Evolutionary conservation across 441 rosid species (phyloP).

Genomic region (Hypseocharis bilobata): DNA sequence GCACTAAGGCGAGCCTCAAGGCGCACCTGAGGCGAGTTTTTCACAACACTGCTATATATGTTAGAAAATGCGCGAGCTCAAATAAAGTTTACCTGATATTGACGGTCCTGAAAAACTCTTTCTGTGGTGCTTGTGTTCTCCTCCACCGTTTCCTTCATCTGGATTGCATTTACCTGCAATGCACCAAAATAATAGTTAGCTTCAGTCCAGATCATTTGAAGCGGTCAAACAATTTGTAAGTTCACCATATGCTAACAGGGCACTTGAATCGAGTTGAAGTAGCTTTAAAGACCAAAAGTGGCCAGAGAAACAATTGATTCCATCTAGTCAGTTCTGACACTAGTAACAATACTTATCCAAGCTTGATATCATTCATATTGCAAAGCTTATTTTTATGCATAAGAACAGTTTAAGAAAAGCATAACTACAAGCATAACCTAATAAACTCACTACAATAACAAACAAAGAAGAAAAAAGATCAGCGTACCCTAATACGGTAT

Average conservation of each 20-base stretch:
- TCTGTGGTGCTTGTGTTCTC: slow-evolving; percentile 96
- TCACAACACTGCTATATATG: no score
- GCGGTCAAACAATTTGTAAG: not conserved
- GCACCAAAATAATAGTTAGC: not conserved
- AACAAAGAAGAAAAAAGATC: not conserved
- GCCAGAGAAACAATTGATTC: not conserved
- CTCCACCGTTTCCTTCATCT: slow-evolving; percentile 98
- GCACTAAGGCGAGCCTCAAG: no score
- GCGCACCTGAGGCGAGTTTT: no score
- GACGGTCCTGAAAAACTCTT: slow-evolving; percentile 96
- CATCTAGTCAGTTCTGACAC: slow-evolving; percentile 3
- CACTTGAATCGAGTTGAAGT: not conserved
- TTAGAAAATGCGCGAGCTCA: not conserved
- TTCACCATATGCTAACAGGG: not conserved
- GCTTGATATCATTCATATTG: slow-evolving; percentile 1
- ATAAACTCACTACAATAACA: not conserved
- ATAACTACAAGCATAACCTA: not conserved
- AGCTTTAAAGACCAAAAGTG: not conserved
- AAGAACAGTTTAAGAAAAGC: no score
- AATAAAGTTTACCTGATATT: slow-evolving; percentile 63
- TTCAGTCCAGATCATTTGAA: not conserved
- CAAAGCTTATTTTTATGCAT: no score
- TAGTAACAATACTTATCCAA: not conserved
- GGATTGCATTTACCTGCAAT: slow-evolving; percentile 90
- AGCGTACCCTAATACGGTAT: slow-evolving; percentile 72